These are phyloP conservation scores for Pseudogymnoascus sp. DNA, from an alignment of 2,329 filamentous ascomycete species.

Conservation along the genomic window DNA sequence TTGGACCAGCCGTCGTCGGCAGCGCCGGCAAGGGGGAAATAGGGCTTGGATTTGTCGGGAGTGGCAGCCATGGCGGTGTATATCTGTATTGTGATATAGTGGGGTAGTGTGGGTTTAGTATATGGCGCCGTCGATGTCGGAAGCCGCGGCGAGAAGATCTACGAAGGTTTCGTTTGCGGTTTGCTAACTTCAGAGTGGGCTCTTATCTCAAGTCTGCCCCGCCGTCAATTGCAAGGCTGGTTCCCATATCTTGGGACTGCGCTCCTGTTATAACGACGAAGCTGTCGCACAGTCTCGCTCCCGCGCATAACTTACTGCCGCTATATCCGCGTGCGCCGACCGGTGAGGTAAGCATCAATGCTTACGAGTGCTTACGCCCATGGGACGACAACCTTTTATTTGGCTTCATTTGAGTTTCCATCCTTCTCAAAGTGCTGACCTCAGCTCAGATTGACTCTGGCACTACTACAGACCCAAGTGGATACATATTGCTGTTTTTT, in stretches of 20 bases:
- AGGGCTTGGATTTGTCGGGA: slow-evolving; percentile 24
- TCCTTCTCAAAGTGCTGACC: neutral
- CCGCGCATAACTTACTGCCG: neutral
- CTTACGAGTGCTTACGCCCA: neutral
- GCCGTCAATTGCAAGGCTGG: neutral
- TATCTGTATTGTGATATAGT: neutral
- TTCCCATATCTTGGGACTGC: neutral
- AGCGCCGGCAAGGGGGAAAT: slow-evolving; percentile 33
- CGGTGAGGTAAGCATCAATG: neutral
- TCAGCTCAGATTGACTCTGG: neutral
- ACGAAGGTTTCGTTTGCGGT: neutral
- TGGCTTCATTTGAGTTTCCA: neutral
- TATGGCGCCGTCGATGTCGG: neutral
- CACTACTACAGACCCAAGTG: neutral
- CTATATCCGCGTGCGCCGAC: neutral
- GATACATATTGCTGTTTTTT: neutral
- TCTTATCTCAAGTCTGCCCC: neutral
- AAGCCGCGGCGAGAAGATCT: neutral
- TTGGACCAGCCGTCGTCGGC: slow-evolving; percentile 38
- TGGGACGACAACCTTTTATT: neutral
- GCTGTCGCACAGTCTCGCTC: neutral
- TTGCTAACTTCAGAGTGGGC: neutral
- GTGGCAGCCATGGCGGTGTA: slow-evolving; percentile 13
- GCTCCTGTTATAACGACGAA: neutral
- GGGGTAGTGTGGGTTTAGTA: neutral